Conservation (phyloP, 1,284 basidiomycete genomes). For the Coniferiporia sulphurascens region DNA sequence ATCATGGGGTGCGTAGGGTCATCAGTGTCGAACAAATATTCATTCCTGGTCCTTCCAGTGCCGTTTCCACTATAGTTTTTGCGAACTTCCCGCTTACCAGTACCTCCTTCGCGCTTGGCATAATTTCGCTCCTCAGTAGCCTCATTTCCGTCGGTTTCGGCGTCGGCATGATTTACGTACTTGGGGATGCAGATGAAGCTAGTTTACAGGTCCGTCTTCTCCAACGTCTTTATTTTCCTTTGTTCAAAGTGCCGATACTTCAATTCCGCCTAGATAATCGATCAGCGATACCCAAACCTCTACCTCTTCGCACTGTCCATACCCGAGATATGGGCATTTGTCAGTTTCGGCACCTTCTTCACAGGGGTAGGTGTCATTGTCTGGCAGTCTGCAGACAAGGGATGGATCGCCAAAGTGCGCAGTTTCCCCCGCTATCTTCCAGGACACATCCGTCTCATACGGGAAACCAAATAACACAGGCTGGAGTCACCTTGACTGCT, state of each 20-base stretch:
- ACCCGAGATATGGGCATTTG: slow-evolving; percentile 12
- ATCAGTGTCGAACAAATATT: neutral
- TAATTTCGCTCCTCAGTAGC: slow-evolving; percentile 13
- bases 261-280: neutral
- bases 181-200: slow-evolving; percentile 8
- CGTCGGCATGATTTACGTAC: slow-evolving; percentile 12
- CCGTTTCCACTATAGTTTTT: slow-evolving; percentile 14
- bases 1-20: slow-evolving; percentile 11
- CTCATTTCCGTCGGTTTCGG: slow-evolving; percentile 14
- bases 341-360: slow-evolving; percentile 13
- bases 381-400: slow-evolving; percentile 12
- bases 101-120: slow-evolving; percentile 10
- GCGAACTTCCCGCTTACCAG: slow-evolving; percentile 10
- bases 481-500: neutral
- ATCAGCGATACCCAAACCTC: slow-evolving; percentile 5
- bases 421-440: neutral
- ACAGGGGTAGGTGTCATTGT: slow-evolving; percentile 10
- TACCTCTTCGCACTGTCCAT: slow-evolving; percentile 13
- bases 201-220: neutral
- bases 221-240: neutral
- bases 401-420: slow-evolving; percentile 13
- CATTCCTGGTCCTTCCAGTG: neutral
- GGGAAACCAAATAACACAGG: neutral
- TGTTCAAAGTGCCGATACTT: neutral
- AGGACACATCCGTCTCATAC: neutral